phyloP scores from a whole-genome alignment of 192 early-diverging fungal species.

The Linnemannia exigua region DNA sequence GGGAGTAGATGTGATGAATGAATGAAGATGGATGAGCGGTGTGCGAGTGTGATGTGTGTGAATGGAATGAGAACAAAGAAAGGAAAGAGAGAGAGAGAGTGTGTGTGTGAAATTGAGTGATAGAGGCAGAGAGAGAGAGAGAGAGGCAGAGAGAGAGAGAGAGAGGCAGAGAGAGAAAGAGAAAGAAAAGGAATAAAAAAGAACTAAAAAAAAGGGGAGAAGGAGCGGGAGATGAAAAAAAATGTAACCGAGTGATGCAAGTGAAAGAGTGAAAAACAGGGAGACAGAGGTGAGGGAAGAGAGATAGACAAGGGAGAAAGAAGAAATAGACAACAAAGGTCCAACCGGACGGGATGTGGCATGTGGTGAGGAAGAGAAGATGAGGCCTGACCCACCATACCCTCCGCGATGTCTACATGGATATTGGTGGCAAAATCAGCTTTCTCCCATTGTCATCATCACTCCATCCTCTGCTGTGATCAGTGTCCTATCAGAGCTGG shows the following conservation, averaged over 20 bases:
- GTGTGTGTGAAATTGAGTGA: conserved; percentile 1
- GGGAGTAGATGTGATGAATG: not conserved
- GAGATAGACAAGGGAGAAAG: not conserved
- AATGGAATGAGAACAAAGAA: not conserved
- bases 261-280: not conserved
- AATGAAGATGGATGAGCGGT: not conserved
- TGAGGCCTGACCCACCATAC: no score
- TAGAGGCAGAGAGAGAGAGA: not conserved
- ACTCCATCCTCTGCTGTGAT: not conserved
- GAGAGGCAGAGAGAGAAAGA: not conserved
- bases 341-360: not conserved
- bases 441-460: not conserved
- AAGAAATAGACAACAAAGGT: not conserved
- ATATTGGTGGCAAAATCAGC: not conserved
- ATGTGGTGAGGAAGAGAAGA: not conserved
- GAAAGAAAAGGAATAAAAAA: not conserved
- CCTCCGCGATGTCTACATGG: no score
- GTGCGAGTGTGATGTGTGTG: not conserved
- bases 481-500: not conserved
- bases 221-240: conserved; percentile 2
- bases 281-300: no score
- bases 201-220: not conserved
- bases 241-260: conserved; percentile 5
- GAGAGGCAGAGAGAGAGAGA: not conserved
- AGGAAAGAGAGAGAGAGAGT: not conserved